Percentiles rank a stretch among this genome's conserved stretches.
Evolutionary conservation across 1,284 basidiomycete species (phyloP).

Genomic region (Ustilago cynodontis): DNA sequence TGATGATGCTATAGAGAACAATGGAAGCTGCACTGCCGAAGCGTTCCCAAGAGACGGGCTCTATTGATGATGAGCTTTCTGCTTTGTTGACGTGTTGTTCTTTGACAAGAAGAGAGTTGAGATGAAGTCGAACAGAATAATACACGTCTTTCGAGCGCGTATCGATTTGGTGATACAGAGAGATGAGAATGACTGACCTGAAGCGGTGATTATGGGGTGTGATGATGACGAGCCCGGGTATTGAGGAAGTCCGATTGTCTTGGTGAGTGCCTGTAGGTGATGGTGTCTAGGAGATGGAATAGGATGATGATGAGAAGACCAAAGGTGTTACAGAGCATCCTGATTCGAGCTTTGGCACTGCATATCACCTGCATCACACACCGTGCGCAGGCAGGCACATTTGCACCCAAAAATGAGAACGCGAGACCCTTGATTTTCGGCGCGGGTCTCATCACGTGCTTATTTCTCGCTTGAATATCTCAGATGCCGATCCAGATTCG

Average conservation of each 20-base stretch:
- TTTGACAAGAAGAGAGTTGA: neutral
- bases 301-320: neutral
- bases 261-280: neutral
- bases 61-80: no score
- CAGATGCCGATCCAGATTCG: neutral
- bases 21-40: neutral
- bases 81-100: conserved; percentile 18
- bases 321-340: neutral
- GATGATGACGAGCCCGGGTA: no score
- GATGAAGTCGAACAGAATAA: conserved; percentile 12
- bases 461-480: no score
- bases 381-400: neutral
- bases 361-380: conserved; percentile 1
- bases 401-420: neutral
- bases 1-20: no score
- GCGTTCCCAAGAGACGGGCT: no score
- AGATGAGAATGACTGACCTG: neutral
- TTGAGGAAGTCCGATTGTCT: neutral
- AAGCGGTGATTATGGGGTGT: no score
- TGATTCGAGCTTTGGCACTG: neutral
- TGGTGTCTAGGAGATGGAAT: neutral
- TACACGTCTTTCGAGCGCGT: neutral
- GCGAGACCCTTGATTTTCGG: neutral
- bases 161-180: neutral
- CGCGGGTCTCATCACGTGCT: neutral